Base-by-base conservation (phyloP, 2,329 filamentous ascomycete genomes). In the Colletotrichum euphorbiae region DNA sequence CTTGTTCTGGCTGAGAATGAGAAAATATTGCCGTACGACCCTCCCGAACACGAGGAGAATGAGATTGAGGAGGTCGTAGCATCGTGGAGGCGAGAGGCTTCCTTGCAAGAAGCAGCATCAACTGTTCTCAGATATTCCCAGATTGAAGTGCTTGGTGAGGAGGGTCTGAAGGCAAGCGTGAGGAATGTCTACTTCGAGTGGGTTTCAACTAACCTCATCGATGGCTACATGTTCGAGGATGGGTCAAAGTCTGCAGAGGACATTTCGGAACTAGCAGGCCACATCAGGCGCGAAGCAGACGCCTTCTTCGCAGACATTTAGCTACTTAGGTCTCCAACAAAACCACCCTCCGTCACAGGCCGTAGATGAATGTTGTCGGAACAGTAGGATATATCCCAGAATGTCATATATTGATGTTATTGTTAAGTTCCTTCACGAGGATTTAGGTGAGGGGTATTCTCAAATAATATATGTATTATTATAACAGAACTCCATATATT, bases 151-250 rank as follows among this genome's bases (percentile, higher is more conserved):
- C 4, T 24, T 13, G 50, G 43, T 12, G 52, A 42, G 40, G 42
- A 19, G 31, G 38, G 17, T 19, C 60, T 24, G 33, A 70, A 19
- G 64, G 55, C 31, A 28, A 71, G 3, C 69, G 77, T 86, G 56
- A 80, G 75, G 45, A 87, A 87, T 71, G 73, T 85, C n/a, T 88
- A 87, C 68, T 89, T 90, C 55, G 88, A 90, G 77, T 90, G 87
- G 87, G 80, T 89, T 46, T 81, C 85, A 2, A 74, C 82, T 0
- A 65, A 73, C 8, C 73, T 89, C 46, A 78, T 90, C 6, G 82
- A 89, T 72, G 76, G 76, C 0, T 90, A 88, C 72, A 76, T 88
- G 36, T 87, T 84, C 3, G 87, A 90, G 60, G 77, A 83, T 5
- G 87, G 87, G 0, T 72, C 82, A 31, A 80, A 77, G 76, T 76